phyloP scores from a whole-genome alignment of 768 basidiomycete species.

The Boletus insuetus region DNA sequence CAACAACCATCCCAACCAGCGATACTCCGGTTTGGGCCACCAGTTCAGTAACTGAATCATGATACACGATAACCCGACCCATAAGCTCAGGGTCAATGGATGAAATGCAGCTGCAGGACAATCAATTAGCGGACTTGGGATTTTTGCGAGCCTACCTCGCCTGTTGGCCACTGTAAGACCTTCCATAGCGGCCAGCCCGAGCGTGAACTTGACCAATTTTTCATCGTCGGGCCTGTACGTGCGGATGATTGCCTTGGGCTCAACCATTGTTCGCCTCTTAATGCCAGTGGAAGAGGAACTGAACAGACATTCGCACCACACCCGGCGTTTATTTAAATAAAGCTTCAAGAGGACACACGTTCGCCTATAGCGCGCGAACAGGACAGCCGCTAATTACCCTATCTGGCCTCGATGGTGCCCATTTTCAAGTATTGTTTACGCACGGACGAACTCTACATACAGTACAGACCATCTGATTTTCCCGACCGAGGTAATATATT shows the following conservation, averaged over 20 bases:
- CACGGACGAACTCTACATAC: too few species aligned
- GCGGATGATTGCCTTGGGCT: slow-evolving; percentile 51
- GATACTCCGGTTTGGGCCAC: slow-evolving; percentile 58
- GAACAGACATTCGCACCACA: background rate
- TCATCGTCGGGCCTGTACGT: slow-evolving; percentile 48
- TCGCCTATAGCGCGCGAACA: background rate
- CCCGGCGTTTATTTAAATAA: background rate
- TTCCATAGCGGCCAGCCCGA: slow-evolving; percentile 68
- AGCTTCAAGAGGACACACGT: slow-evolving; percentile 4
- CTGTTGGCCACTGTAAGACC: slow-evolving; percentile 65
- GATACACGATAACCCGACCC: slow-evolving; percentile 57
- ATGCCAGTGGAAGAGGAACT: background rate
- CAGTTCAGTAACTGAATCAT: slow-evolving; percentile 60
- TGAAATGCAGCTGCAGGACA: slow-evolving; percentile 46
- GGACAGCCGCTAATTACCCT: too few species aligned
- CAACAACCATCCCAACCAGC: slow-evolving; percentile 49
- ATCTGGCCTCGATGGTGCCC: too few species aligned
- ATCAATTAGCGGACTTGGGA: background rate
- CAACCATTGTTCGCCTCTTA: slow-evolving; percentile 33
- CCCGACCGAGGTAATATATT: too few species aligned
- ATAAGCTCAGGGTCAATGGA: slow-evolving; percentile 57
- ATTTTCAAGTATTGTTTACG: too few species aligned
- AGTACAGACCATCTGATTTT: too few species aligned
- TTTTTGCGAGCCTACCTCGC: slow-evolving; percentile 37
- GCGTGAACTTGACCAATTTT: slow-evolving; percentile 58